phyloP scores from a whole-genome alignment of 208 protist species.

The Trichomonas vaginalis region DNA sequence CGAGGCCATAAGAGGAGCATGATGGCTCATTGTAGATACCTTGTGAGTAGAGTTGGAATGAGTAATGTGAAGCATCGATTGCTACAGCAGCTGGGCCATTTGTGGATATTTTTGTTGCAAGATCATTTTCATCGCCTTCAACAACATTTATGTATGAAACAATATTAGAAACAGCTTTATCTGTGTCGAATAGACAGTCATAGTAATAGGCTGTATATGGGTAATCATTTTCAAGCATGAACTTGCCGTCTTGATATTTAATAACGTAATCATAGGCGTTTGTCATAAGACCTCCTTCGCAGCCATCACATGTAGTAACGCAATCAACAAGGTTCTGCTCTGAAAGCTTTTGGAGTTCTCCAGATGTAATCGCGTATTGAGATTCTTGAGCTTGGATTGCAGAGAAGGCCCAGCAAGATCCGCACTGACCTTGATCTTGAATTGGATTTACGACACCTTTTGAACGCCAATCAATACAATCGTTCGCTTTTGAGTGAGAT shows the following conservation, averaged over 20 bases:
- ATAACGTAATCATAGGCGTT: background rate
- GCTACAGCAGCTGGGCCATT: background rate
- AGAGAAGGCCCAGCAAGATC: background rate
- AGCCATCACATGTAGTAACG: background rate
- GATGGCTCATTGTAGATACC: conserved; percentile 20
- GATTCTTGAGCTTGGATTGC: too few relatives aligned
- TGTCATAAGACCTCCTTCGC: background rate
- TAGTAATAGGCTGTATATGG: background rate
- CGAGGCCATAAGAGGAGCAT: background rate
- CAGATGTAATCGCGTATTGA: background rate
- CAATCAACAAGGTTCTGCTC: too few relatives aligned
- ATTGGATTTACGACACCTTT: background rate
- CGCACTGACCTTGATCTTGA: background rate
- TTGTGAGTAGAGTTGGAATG: too few relatives aligned
- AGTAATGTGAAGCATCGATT: background rate
- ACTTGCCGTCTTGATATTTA: background rate
- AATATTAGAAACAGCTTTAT: background rate
- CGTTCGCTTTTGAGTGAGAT: background rate
- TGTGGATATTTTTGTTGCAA: background rate
- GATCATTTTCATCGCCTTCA: too few relatives aligned
- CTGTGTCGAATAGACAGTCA: background rate
- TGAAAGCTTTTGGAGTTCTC: background rate
- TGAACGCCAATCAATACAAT: background rate
- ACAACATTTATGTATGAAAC: background rate
- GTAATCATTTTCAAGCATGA: background rate